Conservation (phyloP, 2,329 filamentous ascomycete genomes). For the Cercospora sojina region DNA sequence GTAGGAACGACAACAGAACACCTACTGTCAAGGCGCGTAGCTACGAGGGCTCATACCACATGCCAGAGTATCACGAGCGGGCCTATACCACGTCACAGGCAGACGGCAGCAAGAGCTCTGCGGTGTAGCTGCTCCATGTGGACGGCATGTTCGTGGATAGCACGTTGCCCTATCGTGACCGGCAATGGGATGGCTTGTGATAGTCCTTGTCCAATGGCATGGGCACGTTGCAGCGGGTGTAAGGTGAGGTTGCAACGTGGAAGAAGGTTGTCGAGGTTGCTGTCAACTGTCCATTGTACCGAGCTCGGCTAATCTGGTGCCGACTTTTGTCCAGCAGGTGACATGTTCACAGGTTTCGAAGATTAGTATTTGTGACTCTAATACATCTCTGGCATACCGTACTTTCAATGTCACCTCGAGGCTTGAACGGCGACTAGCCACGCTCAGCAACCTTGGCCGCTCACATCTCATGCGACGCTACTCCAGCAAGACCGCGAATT, state of each 20-base stretch:
- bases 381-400: background rate
- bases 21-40: background rate
- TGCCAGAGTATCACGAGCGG: background rate
- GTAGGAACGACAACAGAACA: background rate
- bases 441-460: slow-evolving; percentile 9
- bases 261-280: background rate
- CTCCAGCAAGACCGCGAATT: background rate
- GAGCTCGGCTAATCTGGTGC: background rate
- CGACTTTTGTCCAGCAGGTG: slow-evolving; percentile 1
- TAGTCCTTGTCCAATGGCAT: slow-evolving; percentile 15
- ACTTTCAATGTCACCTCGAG: slow-evolving; percentile 6
- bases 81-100: slow-evolving; percentile 21
- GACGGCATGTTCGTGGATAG: slow-evolving; percentile 1
- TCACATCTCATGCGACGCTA: slow-evolving; percentile 3
- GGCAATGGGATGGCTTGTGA: background rate
- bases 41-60: background rate
- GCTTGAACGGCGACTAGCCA: slow-evolving; percentile 5
- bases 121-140: slow-evolving; percentile 16
- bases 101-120: background rate
- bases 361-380: background rate
- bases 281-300: background rate
- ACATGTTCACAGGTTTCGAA: background rate
- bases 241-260: slow-evolving; percentile 14
- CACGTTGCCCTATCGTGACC: slow-evolving; percentile 18
- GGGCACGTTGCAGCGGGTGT: slow-evolving; percentile 18